phyloP scores from a whole-genome alignment of 2,329 filamentous ascomycete species.

The Paraphaeosphaeria minitans region DNA sequence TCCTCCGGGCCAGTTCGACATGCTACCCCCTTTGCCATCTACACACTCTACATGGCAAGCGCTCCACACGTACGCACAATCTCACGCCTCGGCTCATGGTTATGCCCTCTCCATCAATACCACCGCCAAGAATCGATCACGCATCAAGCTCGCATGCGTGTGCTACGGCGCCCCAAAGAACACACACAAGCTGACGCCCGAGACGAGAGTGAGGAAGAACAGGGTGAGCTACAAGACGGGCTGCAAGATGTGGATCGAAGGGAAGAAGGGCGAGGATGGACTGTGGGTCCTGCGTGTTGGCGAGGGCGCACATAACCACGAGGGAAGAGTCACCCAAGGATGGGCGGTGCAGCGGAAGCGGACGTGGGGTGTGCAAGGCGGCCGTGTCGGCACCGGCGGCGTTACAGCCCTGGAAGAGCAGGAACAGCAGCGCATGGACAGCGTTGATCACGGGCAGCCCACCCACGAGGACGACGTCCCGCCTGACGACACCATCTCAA shows the following conservation, averaged over 20 bases:
- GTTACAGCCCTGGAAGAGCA: constrained; percentile 41
- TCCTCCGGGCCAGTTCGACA: constrained; percentile 31
- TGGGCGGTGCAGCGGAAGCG: constrained; percentile 42
- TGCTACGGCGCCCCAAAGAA: constrained; percentile 45
- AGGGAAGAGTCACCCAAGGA: constrained; percentile 32
- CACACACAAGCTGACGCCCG: constrained; percentile 43
- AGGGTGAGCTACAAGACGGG: constrained; percentile 42
- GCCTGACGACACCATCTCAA: not conserved
- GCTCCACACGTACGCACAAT: constrained; percentile 40
- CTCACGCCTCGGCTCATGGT: constrained; percentile 39
- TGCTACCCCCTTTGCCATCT: constrained; percentile 35
- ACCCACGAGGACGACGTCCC: constrained; percentile 1
- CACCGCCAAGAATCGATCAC: constrained; percentile 42
- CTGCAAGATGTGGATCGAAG: constrained; percentile 45
- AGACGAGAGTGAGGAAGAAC: constrained; percentile 42
- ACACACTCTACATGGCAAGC: constrained; percentile 36
- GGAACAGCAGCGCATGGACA: constrained; percentile 1
- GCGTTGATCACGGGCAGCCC: not conserved
- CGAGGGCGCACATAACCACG: constrained; percentile 38
- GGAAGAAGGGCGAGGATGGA: constrained; percentile 38
- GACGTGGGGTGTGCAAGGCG: constrained; percentile 41
- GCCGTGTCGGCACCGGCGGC: constrained; percentile 36
- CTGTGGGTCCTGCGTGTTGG: constrained; percentile 39
- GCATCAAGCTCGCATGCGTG: constrained; percentile 45
- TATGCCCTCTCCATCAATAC: constrained; percentile 45